Conservation (phyloP, 2,329 filamentous ascomycete species). For the Aspergillus sp. region DNA sequence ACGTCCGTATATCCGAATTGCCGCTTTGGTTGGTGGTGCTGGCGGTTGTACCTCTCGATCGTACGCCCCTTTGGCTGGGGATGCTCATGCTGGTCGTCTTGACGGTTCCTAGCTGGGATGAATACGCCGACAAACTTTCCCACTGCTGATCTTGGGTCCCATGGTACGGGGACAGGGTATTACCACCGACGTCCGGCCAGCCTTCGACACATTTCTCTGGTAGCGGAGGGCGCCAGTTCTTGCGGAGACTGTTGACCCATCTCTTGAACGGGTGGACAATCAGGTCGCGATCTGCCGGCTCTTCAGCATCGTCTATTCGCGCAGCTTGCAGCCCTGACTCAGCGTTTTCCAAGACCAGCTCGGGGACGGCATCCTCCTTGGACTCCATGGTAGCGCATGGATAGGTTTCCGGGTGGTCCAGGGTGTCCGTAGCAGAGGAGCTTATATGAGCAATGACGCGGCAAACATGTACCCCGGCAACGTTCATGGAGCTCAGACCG, state of each 20-base stretch:
- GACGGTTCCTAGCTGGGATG: constrained; percentile 68
- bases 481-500: neutral
- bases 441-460: neutral
- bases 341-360: constrained; percentile 2
- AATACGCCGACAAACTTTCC: constrained; percentile 64
- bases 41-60: constrained; percentile 50
- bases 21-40: constrained; percentile 47
- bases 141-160: constrained; percentile 32
- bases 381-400: constrained; percentile 6
- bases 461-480: neutral
- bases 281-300: constrained; percentile 4
- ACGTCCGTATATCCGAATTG: constrained; percentile 56
- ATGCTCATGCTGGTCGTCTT: constrained; percentile 74
- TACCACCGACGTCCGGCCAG: constrained; percentile 21
- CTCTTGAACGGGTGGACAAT: constrained; percentile 23
- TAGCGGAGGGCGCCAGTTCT: constrained; percentile 13
- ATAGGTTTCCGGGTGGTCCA: too few relatives aligned
- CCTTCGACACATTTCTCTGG: constrained; percentile 25
- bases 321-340: constrained; percentile 4
- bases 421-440: neutral
- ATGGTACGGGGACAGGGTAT: constrained; percentile 11
- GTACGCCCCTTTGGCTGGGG: constrained; percentile 59
- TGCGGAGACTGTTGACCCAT: constrained; percentile 31
- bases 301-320: neutral
- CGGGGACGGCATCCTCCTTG: constrained; percentile 4